These are phyloP conservation scores for Dendryphion nanum DNA, from an alignment of 2,329 filamentous ascomycete species.

Conservation along the genomic window DNA sequence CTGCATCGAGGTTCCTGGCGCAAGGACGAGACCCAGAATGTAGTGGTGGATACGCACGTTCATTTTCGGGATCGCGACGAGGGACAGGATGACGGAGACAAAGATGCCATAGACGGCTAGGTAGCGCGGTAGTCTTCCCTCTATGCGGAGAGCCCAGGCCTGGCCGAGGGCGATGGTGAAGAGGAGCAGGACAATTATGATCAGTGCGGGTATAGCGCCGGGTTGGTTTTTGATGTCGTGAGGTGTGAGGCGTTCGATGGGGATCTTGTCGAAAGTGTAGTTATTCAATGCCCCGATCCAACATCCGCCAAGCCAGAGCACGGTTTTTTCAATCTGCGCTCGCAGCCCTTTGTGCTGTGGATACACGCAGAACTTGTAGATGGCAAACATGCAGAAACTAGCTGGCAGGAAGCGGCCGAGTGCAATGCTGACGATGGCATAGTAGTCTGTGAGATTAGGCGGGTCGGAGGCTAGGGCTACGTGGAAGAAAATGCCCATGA, in stretches of 20 bases:
- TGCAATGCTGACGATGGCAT: conserved; percentile 72
- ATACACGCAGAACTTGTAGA: conserved; percentile 79
- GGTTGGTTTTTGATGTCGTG: conserved; percentile 89
- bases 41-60: conserved; percentile 93
- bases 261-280: conserved; percentile 92
- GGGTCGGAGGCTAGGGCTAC: conserved; percentile 88
- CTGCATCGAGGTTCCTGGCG: conserved; percentile 86
- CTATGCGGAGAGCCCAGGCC: conserved; percentile 80
- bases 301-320: conserved; percentile 85
- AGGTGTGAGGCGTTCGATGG: conserved; percentile 85
- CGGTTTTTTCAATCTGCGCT: conserved; percentile 84
- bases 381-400: conserved; percentile 81
- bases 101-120: conserved; percentile 75
- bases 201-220: conserved; percentile 78
- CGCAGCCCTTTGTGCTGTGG: conserved; percentile 70
- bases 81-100: conserved; percentile 63
- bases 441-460: conserved; percentile 65
- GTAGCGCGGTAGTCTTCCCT: conserved; percentile 75
- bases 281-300: conserved; percentile 93
- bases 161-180: conserved; percentile 69
- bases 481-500: conserved; percentile 82
- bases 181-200: conserved; percentile 72
- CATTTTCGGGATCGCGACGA: conserved; percentile 71
- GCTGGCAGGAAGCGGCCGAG: conserved; percentile 83
- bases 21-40: conserved; percentile 78